Percentiles rank a stretch among this genome's conserved stretches.
Conservation (phyloP, 2,329 filamentous ascomycete genomes). For the Nectriaceae sp. region DNA sequence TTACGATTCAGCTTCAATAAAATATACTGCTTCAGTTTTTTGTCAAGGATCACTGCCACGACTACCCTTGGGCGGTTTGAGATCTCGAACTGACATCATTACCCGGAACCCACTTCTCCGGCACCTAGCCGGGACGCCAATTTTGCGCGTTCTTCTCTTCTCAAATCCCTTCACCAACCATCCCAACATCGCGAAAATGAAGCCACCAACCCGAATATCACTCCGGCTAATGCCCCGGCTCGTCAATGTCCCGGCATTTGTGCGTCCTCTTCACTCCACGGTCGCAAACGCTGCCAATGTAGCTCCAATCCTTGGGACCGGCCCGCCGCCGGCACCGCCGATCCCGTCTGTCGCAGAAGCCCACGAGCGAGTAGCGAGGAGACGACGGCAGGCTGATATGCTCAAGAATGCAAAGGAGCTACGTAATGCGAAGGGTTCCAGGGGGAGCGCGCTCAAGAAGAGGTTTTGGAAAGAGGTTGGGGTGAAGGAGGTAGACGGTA, state of each 20-base stretch:
- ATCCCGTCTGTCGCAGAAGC: conserved; percentile 43
- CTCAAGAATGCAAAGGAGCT: conserved; percentile 54
- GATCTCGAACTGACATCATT: no score
- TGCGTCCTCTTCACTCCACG: conserved; percentile 36
- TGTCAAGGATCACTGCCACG: no score
- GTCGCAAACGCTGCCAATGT: conserved; percentile 46
- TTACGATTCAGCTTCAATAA: no score
- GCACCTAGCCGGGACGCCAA: conserved; percentile 3
- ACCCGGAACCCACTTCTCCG: neutral
- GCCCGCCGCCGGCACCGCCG: conserved; percentile 61
- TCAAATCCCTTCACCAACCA: conserved; percentile 10
- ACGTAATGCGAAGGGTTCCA: conserved; percentile 37
- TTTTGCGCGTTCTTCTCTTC: conserved; percentile 5
- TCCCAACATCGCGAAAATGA: conserved; percentile 38
- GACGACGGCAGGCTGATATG: conserved; percentile 56
- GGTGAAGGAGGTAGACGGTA: conserved; percentile 69
- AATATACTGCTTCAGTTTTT: neutral
- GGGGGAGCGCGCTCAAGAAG: conserved; percentile 57
- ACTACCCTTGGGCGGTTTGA: no score
- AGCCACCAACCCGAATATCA: conserved; percentile 40
- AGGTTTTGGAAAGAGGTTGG: conserved; percentile 88
- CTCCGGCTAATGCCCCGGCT: conserved; percentile 36
- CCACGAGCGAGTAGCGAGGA: conserved; percentile 50
- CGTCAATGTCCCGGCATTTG: conserved; percentile 13
- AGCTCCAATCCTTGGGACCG: conserved; percentile 55